These are phyloP conservation scores for Sugiyamaella xylanicola DNA, from an alignment of 1,139 yeast species.

Conservation along the genomic window DNA sequence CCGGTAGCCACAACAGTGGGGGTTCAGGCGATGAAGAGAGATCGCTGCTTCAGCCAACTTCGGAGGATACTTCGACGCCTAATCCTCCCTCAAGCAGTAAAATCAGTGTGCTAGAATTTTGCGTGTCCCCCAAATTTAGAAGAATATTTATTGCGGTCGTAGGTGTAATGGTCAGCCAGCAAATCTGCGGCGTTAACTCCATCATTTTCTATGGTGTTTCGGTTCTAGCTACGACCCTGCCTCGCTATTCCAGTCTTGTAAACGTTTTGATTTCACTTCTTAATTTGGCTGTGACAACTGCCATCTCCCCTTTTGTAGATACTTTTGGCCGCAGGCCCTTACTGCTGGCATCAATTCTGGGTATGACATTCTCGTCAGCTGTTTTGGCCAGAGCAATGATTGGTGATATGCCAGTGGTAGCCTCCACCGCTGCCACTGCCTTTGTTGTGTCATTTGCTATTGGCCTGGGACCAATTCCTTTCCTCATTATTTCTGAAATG, in stretches of 20 bases:
- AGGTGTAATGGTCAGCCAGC: constrained; percentile 82
- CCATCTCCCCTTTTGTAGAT: constrained; percentile 74
- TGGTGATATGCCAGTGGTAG: constrained; percentile 50
- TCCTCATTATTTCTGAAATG: constrained; percentile 83
- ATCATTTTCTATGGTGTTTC: constrained; percentile 91
- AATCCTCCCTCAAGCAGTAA: constrained; percentile 17
- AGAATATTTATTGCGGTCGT: constrained; percentile 68
- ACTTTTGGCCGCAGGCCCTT: constrained; percentile 75
- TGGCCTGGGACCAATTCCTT: constrained; percentile 95
- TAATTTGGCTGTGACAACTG: constrained; percentile 71
- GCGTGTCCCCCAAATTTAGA: constrained; percentile 53
- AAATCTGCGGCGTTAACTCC: constrained; percentile 88
- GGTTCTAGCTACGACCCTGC: constrained; percentile 68
- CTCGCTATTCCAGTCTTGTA: constrained; percentile 65
- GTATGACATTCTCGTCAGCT: constrained; percentile 70
- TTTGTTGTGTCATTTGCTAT: constrained; percentile 85
- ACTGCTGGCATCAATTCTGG: constrained; percentile 59
- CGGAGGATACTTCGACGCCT: constrained; percentile 4
- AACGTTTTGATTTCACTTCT: constrained; percentile 74
- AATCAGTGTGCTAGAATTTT: constrained; percentile 46
- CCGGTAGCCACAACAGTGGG: background rate
- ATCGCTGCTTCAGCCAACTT: background rate
- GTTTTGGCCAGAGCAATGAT: constrained; percentile 69
- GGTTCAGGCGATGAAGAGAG: constrained; percentile 15
- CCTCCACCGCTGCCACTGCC: constrained; percentile 66